Conservation (phyloP, 768 basidiomycete species). For the Lenzites betulinus region DNA sequence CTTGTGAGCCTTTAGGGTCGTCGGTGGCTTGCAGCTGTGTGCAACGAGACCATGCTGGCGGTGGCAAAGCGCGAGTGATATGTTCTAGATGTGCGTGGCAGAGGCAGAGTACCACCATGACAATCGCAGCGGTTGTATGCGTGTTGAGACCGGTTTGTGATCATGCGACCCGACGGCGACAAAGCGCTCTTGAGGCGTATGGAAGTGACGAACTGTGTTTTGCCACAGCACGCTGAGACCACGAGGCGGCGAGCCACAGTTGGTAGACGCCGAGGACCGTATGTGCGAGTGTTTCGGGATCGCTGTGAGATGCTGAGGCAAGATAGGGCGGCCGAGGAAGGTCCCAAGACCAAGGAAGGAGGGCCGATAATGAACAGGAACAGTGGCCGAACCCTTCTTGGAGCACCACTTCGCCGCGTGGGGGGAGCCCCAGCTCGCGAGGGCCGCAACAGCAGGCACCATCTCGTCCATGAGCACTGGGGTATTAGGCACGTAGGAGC, state of each 20-base stretch:
- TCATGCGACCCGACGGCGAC: too few relatives aligned
- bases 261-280: too few relatives aligned
- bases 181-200: too few relatives aligned
- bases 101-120: background rate
- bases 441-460: background rate
- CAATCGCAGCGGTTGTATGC: conserved; percentile 1
- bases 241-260: conserved; percentile 1
- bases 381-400: background rate
- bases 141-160: too few relatives aligned
- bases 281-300: background rate
- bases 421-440: conserved; percentile 13
- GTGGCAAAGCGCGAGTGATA: background rate
- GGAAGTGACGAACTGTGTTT: too few relatives aligned
- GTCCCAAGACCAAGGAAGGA: background rate
- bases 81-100: background rate
- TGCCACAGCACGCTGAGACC: background rate
- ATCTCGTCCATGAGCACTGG: background rate
- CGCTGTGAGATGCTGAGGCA: background rate
- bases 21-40: too few relatives aligned
- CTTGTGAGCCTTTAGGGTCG: too few relatives aligned
- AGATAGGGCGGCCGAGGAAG: background rate
- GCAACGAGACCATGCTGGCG: background rate
- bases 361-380: background rate
- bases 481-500: background rate
- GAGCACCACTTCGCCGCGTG: conserved; percentile 15